Conservation (phyloP, 139 green algal genomes). For the Haematococcus sp. region DNA sequence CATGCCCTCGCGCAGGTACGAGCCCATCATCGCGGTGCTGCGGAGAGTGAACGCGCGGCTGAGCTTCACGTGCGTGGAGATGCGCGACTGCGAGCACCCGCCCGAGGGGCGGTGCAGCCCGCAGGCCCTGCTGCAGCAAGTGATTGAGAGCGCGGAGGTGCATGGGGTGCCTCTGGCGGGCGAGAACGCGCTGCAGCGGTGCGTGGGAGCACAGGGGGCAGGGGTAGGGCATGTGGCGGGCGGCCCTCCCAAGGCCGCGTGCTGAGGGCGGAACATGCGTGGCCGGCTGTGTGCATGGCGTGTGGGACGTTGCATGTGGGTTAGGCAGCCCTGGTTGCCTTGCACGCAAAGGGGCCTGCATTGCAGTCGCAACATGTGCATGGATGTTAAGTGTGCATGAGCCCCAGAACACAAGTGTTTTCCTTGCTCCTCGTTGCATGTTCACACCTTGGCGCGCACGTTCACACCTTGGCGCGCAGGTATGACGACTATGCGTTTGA, state of each 20-base stretch:
- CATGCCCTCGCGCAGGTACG: constrained; percentile 38
- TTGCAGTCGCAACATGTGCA: no score
- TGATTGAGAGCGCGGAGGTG: constrained; percentile 67
- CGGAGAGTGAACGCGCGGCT: constrained; percentile 63
- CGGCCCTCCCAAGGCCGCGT: no score
- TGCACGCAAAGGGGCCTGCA: no score
- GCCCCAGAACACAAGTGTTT: no score
- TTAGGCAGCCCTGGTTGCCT: no score
- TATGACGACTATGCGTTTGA: constrained; percentile 93
- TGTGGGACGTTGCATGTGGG: no score
- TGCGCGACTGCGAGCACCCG: constrained; percentile 97
- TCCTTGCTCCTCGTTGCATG: no score
- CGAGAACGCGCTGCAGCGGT: constrained; percentile 95
- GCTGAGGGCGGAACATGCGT: no score
- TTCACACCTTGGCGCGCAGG: constrained; percentile 10
- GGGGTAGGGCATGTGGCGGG: no score
- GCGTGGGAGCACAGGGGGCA: background rate
- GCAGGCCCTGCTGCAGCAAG: constrained; percentile 79
- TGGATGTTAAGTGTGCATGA: no score
- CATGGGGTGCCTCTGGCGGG: constrained; percentile 81
- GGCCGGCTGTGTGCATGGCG: no score
- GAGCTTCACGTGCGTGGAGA: constrained; percentile 99
- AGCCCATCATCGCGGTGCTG: constrained; percentile 38
- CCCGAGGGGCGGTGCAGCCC: constrained; percentile 84
- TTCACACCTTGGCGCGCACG: background rate